Evolutionary conservation across 257 asterid species (phyloP), one percentile per base, ranked within the genome.

Genomic region (Ophiorrhiza pumila): DNA sequence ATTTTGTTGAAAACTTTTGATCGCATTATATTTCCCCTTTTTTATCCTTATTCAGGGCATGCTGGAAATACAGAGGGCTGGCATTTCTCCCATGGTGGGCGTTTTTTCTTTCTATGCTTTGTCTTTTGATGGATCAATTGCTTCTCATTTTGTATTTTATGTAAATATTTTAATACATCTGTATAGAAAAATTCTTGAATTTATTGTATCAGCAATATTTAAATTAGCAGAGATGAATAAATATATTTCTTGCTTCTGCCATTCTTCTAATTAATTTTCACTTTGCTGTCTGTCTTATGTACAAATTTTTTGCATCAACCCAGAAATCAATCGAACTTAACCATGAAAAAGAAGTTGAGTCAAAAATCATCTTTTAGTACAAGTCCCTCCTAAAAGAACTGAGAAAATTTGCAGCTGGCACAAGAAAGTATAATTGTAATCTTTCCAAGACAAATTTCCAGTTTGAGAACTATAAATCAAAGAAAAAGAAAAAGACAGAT

Each of bases 81-180:
- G 84, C 77, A 68, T 68, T 68, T 80, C 37, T 85, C 79, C 65
- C 56, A 52, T 50, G 74, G 72, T 65, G 56, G 76, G 75, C 71
- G 71, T 68, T 4, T 68, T 4, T 59, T 62, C 66, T 55, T 65
- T 67, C n/a, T n/a, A 3, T 66, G 23, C 43, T 46, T 23, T 20
- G 37, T 59, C 59, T 75, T 77, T 82, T 80, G 65, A 67, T 77
- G 57, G 27, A 67, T 60, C 55, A 45, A 59, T 45, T 55, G 59
- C 58, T 72, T 64, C 73, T 27, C 68, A 8, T 45, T 71, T 60
- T 79, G 59, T 57, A 64, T 34, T 71, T 75, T 66, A 56, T 86
- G 95, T 92, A 86, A 84, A 92, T 87, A 90, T n/a, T n/a, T 77
- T 79, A 72, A 74, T 78, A 71, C 67, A 65, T 79, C 82, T 85